Base-by-base conservation (phyloP, 1,284 basidiomycete species). In the Caloboletus inedulis region DNA sequence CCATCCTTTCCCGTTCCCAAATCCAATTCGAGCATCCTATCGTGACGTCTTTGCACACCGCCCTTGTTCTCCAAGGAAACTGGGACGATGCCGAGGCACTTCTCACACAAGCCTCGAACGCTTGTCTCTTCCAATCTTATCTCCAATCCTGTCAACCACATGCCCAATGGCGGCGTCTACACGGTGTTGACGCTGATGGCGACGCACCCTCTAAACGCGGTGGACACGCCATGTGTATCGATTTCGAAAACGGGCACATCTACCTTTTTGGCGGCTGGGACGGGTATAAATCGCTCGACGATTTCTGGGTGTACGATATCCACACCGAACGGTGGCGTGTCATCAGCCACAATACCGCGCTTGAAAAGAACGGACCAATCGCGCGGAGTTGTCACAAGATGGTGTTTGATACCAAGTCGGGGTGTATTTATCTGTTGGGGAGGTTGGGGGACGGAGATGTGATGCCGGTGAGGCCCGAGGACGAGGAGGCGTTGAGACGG, bases 241-340 rank as follows among this genome's bases (percentile, higher is more conserved):
- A 93, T 64, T 71, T 78, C 29, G 74, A 77, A 12, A 77, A 78
- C 35, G 79, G 81, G 6, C 69, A 79, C 41, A 81, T 91, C 13
- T 92, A 91, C 63, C 74, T 93, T 16, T 83, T 90, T 54, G 91
- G 91, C 1, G 91, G 91, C 0, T 93, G 84, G 82, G 81, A 91
- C 57, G 90, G 91, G 3, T 69, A 78, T 52, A 84, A 78, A 54
- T 84, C 81, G 52, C 73, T 93, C 14, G 84, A 87, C 57, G 91
- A 94, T 65, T 84, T 93, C 53, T 92, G 90, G 90, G 76, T 77
- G 39, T 93, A 89, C 66, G 76, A 79, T 55, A 78, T 89, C 62
- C 70, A 70, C 37, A 72, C 77, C n/a, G 79, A 81, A 45, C 72
- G 75, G 46, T 93, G 91, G 91, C 72, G 72, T 6, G 60, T 82